Evolutionary conservation across 108 stramenopile species (phyloP).

Genomic region (Nannochloropsis granulata): DNA sequence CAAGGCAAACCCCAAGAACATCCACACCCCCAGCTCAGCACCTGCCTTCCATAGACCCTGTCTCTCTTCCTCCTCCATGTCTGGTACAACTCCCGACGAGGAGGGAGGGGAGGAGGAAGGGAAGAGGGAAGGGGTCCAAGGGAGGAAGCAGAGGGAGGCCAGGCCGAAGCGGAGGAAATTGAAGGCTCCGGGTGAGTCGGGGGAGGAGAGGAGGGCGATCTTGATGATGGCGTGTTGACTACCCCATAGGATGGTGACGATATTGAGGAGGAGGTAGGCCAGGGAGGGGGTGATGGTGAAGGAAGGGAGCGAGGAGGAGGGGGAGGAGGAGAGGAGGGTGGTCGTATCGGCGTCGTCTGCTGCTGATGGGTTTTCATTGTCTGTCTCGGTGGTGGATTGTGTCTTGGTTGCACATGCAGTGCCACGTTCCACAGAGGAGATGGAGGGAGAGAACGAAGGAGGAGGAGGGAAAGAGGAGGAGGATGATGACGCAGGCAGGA

Average conservation of each 20-base stretch:
- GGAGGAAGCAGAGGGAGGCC: conserved; percentile 22
- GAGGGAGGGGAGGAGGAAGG: neutral
- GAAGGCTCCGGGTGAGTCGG: conserved; percentile 12
- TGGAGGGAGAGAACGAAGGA: too few relatives aligned
- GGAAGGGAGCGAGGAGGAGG: neutral
- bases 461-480: too few relatives aligned
- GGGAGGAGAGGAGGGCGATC: conserved; percentile 2
- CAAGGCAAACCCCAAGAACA: conserved; percentile 36
- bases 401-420: too few relatives aligned
- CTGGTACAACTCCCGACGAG: neutral
- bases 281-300: neutral
- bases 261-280: conserved; percentile 17
- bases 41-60: conserved; percentile 5
- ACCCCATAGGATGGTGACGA: conserved; percentile 30
- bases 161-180: conserved; percentile 24
- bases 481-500: too few relatives aligned
- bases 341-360: neutral
- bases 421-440: too few relatives aligned
- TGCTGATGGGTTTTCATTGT: too few relatives aligned
- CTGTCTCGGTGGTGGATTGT: too few relatives aligned
- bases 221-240: conserved; percentile 36
- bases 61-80: neutral
- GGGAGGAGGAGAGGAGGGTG: neutral
- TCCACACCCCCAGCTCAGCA: conserved; percentile 33
- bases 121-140: conserved; percentile 21